A percentile compares a stretch with the other conserved stretches of the same genome.
Conservation (phyloP, 768 basidiomycete species). For the Boletus pseudopeckii region DNA sequence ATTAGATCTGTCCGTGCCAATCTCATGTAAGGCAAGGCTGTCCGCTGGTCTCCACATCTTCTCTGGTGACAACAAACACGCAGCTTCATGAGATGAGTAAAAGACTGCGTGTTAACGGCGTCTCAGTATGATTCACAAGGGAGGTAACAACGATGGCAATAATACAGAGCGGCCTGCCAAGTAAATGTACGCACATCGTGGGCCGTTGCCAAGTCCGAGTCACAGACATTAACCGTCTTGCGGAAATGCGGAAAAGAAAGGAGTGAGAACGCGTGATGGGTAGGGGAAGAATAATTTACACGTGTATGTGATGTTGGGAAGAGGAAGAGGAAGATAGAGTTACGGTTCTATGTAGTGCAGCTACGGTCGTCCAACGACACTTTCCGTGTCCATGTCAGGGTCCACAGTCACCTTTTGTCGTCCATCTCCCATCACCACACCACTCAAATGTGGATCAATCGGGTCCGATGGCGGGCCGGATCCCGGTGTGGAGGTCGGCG, state of each 20-base stretch:
- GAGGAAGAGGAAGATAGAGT: background rate
- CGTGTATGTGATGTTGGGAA: conserved; percentile 5
- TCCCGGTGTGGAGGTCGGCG: conserved; percentile 34
- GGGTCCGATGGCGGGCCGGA: conserved; percentile 33
- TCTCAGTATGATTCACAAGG: background rate
- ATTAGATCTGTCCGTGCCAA: background rate
- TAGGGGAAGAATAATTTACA: conserved; percentile 12
- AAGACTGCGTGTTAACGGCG: background rate
- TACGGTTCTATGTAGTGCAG: background rate
- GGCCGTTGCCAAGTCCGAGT: background rate
- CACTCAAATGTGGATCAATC: conserved; percentile 32
- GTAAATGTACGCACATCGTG: conserved; percentile 2
- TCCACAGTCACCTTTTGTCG: conserved; percentile 26
- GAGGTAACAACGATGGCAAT: background rate
- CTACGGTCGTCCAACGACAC: conserved; percentile 19
- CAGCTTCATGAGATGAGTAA: background rate
- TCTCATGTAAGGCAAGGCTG: background rate
- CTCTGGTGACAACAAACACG: background rate
- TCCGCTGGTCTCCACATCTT: background rate
- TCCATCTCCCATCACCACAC: conserved; percentile 25
- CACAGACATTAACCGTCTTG: background rate
- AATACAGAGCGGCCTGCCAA: conserved; percentile 9
- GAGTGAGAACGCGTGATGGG: background rate
- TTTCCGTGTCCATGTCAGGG: conserved; percentile 28
- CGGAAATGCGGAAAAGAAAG: background rate